Percentiles rank a stretch among this genome's conserved stretches.
These are phyloP conservation scores for Termitomyces bulborhizus DNA, from an alignment of 768 basidiomycete species.

Conservation along the genomic window DNA sequence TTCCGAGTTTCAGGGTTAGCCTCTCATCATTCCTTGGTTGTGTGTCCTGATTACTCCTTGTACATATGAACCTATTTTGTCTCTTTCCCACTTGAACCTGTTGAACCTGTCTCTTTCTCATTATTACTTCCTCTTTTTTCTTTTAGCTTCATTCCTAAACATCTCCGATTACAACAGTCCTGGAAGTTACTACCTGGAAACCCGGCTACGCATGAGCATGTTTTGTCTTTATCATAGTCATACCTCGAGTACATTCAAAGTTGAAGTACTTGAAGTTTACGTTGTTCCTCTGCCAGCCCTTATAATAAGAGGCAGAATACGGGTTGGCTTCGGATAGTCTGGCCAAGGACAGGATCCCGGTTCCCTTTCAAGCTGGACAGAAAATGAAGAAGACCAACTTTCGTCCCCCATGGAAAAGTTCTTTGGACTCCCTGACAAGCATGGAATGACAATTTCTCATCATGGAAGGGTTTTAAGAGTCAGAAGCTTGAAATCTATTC, in stretches of 20 bases:
- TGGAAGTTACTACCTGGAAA: no score
- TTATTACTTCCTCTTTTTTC: no score
- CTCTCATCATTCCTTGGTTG: no score
- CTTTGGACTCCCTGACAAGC: neutral
- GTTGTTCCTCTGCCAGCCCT: neutral
- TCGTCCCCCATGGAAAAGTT: neutral
- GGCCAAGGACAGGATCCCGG: neutral
- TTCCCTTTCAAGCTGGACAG: neutral
- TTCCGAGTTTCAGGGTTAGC: no score
- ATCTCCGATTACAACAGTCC: no score
- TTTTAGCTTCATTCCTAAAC: no score
- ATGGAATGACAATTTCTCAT: neutral
- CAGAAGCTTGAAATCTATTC: neutral
- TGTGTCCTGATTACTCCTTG: no score
- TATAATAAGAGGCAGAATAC: neutral
- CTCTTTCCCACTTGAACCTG: no score
- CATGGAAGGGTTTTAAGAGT: neutral
- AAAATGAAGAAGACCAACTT: neutral
- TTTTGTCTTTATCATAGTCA: neutral
- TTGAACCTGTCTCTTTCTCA: no score
- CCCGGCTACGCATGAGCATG: no score
- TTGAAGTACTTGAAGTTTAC: no score
- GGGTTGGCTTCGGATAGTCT: neutral
- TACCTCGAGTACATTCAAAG: neutral
- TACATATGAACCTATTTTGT: no score